These are phyloP conservation scores for Penicillium paradoxum DNA, from an alignment of 495 filamentous ascomycete genomes.

Conservation along the genomic window DNA sequence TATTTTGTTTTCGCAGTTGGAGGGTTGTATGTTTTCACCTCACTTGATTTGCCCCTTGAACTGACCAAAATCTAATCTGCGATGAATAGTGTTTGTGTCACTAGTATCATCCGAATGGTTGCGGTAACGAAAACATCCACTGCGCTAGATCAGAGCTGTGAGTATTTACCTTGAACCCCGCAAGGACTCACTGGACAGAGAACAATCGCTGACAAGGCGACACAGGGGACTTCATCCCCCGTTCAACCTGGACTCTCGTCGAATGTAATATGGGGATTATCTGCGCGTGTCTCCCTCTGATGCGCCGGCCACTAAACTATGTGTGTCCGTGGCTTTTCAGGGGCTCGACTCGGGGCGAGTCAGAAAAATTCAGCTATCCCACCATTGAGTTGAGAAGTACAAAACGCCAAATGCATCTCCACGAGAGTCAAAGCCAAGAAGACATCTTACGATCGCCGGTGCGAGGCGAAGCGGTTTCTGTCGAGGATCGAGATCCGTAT, in stretches of 20 bases:
- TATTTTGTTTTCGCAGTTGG: constrained; percentile 34
- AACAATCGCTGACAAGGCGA: neutral
- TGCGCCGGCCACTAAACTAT: constrained; percentile 5
- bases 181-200: neutral
- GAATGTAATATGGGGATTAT: constrained; percentile 9
- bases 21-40: constrained; percentile 25
- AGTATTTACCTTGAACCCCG: neutral
- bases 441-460: neutral
- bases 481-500: neutral
- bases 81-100: constrained; percentile 8
- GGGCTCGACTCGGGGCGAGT: neutral
- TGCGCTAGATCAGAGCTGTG: constrained; percentile 5
- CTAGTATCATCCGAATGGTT: constrained; percentile 10
- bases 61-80: neutral
- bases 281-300: constrained; percentile 6
- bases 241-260: constrained; percentile 5
- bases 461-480: neutral
- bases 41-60: neutral
- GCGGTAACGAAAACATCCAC: constrained; percentile 5
- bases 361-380: neutral
- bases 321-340: constrained; percentile 1
- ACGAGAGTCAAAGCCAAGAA: neutral
- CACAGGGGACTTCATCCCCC: constrained; percentile 7
- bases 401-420: neutral
- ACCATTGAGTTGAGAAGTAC: neutral